Percentiles rank a stretch among this genome's conserved stretches.
phyloP scores from a whole-genome alignment of 805 yeast species.

The Jamesozyma piceae region DNA sequence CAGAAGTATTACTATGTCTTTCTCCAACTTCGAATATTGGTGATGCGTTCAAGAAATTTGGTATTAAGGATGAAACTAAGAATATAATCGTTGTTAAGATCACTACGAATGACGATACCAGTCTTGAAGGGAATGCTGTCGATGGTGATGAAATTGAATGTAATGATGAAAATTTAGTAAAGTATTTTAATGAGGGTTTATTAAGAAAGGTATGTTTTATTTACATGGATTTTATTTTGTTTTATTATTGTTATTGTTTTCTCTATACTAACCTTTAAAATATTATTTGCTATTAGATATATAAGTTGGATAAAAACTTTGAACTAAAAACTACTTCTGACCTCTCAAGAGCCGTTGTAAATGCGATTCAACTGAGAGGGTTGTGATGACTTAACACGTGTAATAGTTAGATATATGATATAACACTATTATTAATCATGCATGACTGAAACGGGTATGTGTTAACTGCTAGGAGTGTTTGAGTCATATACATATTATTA shows the following conservation, averaged over 20 bases:
- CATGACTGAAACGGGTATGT: no score
- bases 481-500: no score
- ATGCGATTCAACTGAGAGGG: constrained; percentile 44
- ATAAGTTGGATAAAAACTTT: constrained; percentile 21
- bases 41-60: constrained; percentile 64
- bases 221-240: not conserved
- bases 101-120: constrained; percentile 10
- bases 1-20: constrained; percentile 61
- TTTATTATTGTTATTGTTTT: not conserved
- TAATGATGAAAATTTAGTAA: constrained; percentile 26
- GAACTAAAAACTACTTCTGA: constrained; percentile 15
- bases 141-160: constrained; percentile 31
- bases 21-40: constrained; percentile 60
- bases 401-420: no score
- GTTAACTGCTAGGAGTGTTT: no score
- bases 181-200: constrained; percentile 29
- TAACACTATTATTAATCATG: no score
- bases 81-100: constrained; percentile 31
- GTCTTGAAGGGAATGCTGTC: constrained; percentile 11
- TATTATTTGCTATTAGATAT: constrained; percentile 14
- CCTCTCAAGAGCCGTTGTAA: constrained; percentile 37
- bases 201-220: constrained; percentile 29
- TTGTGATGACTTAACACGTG: constrained; percentile 6
- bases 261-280: not conserved
- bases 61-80: constrained; percentile 44